Conservation (phyloP, 1,284 basidiomycete genomes). For the Fistulinella staudtii region DNA sequence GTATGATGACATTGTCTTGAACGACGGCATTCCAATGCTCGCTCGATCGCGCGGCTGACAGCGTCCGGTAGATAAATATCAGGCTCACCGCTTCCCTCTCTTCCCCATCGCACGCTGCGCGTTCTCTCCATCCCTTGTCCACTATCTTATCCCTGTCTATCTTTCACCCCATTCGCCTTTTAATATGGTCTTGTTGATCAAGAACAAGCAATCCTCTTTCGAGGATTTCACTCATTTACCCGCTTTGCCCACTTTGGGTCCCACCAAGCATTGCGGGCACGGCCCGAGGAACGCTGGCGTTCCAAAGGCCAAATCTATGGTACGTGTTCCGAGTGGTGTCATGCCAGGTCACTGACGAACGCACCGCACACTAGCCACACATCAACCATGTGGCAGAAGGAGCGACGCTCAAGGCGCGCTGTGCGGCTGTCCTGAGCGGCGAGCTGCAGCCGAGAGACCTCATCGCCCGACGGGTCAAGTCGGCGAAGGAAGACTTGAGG, state of each 20-base stretch:
- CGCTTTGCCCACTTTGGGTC: neutral
- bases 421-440: neutral
- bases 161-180: neutral
- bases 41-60: neutral
- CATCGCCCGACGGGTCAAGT: conserved; percentile 5
- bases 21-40: too few species aligned
- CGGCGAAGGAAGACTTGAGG: neutral
- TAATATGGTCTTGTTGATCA: conserved; percentile 10
- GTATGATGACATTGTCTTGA: too few species aligned
- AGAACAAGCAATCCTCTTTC: conserved; percentile 8
- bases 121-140: neutral
- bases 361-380: conserved; percentile 3
- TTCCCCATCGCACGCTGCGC: conserved; percentile 1
- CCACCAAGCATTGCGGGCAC: neutral
- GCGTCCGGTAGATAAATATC: neutral
- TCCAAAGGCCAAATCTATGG: conserved; percentile 10
- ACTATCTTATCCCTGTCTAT: too few species aligned
- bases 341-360: neutral
- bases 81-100: neutral
- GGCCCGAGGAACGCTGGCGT: neutral
- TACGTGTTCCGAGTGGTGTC: neutral
- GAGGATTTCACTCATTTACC: conserved; percentile 9
- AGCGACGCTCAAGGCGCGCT: conserved; percentile 3
- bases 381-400: conserved; percentile 1
- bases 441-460: conserved; percentile 5